These are phyloP conservation scores for Metschnikowia anglica DNA, from an alignment of 805 yeast genomes.

Conservation along the genomic window DNA sequence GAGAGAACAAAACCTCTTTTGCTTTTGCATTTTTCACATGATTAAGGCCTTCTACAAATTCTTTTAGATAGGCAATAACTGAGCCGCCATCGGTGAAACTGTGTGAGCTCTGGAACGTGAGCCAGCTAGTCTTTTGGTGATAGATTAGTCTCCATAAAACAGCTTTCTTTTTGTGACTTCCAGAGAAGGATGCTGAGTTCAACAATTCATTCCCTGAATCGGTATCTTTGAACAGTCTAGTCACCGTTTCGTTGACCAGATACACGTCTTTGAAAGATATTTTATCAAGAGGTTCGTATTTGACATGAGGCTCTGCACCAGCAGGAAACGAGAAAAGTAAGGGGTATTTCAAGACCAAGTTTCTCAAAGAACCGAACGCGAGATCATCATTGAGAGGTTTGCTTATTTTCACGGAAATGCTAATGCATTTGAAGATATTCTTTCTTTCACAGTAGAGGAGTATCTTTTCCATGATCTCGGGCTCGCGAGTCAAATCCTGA, in stretches of 20 bases:
- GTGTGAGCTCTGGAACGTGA: constrained; percentile 12
- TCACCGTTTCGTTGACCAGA: not conserved
- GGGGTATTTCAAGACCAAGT: constrained; percentile 13
- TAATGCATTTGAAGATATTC: constrained; percentile 10
- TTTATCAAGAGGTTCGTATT: constrained; percentile 10
- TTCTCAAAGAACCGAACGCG: constrained; percentile 10
- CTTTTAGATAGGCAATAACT: constrained; percentile 11
- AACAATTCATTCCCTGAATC: not conserved
- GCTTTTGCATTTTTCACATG: not conserved
- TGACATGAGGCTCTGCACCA: constrained; percentile 10
- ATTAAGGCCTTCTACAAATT: constrained; percentile 11
- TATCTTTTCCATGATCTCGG: constrained; percentile 9
- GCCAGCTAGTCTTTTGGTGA: constrained; percentile 10
- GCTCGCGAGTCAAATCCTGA: constrained; percentile 9
- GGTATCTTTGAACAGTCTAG: constrained; percentile 3
- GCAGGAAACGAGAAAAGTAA: constrained; percentile 9
- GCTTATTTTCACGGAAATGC: constrained; percentile 11
- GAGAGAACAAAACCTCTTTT: constrained; percentile 4
- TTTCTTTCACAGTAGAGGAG: constrained; percentile 11
- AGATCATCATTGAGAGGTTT: constrained; percentile 3
- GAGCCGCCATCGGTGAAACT: constrained; percentile 14
- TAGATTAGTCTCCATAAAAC: constrained; percentile 13
- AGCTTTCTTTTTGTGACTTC: not conserved
- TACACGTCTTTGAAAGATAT: constrained; percentile 11
- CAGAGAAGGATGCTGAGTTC: constrained; percentile 5